Conservation (phyloP, 495 filamentous ascomycete species). For the Podospora pseudocomata region DNA sequence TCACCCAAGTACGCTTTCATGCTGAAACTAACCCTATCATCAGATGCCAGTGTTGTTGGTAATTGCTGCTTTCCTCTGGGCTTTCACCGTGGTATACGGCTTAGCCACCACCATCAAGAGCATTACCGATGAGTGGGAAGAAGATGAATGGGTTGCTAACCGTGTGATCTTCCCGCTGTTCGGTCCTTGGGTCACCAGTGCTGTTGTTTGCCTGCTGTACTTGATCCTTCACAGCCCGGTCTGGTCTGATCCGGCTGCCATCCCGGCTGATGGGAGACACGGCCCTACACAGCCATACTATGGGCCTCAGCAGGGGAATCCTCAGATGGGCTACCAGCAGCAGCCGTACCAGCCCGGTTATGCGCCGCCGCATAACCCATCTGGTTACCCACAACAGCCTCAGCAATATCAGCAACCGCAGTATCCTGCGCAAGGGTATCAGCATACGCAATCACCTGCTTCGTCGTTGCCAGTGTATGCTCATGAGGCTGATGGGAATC, state of each 20-base stretch:
- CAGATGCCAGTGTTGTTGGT: constrained; percentile 12
- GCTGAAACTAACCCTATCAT: neutral
- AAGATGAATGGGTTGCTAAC: neutral
- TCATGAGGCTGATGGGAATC: neutral
- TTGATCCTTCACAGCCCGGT: constrained; percentile 10
- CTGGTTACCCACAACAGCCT: neutral
- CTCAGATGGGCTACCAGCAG: constrained; percentile 1
- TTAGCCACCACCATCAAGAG: constrained; percentile 9
- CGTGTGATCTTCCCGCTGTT: constrained; percentile 15
- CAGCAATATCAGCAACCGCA: neutral
- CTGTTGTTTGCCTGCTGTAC: constrained; percentile 12
- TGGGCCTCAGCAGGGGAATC: neutral
- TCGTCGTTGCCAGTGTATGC: neutral
- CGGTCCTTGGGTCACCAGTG: constrained; percentile 5
- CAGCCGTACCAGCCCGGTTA: neutral
- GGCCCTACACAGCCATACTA: neutral
- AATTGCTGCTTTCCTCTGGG: constrained; percentile 13
- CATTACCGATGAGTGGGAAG: neutral
- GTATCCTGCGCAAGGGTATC: neutral
- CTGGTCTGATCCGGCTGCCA: constrained; percentile 13
- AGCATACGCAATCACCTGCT: neutral
- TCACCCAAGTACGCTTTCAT: neutral
- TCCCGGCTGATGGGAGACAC: neutral
- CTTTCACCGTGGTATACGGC: constrained; percentile 13
- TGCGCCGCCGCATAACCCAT: too few species aligned